A percentile compares a stretch with the other conserved stretches of the same genome.
Evolutionary conservation across 106 monocot species (phyloP).

Genomic region (Allium sativum): DNA sequence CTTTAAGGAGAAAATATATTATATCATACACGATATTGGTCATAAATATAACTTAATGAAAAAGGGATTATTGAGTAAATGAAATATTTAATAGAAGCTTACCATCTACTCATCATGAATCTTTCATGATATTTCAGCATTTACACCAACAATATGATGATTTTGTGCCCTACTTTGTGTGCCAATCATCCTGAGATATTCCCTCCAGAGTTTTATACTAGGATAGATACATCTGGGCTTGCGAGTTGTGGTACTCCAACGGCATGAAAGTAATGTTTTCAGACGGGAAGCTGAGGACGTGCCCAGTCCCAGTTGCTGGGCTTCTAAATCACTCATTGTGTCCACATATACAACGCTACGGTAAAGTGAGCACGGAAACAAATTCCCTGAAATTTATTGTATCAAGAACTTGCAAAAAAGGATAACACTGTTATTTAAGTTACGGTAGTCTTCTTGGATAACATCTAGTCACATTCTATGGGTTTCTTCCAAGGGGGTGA

Average conservation of each 20-base stretch:
- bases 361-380: slow-evolving; percentile 54
- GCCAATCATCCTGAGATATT: slow-evolving; percentile 8
- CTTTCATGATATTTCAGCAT: slow-evolving; percentile 50
- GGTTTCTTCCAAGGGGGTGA: slow-evolving; percentile 82
- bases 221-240: too few relatives aligned
- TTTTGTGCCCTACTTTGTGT: slow-evolving; percentile 55
- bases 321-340: slow-evolving; percentile 83
- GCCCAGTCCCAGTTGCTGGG: slow-evolving; percentile 90
- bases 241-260: slow-evolving; percentile 84
- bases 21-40: too few relatives aligned
- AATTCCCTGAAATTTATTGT: slow-evolving; percentile 64
- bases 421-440: slow-evolving; percentile 86
- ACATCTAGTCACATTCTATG: slow-evolving; percentile 88
- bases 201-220: too few relatives aligned
- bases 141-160: slow-evolving; percentile 66
- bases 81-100: too few relatives aligned
- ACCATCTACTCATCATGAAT: neutral
- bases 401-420: slow-evolving; percentile 74
- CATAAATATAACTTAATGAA: too few relatives aligned
- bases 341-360: slow-evolving; percentile 84
- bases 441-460: slow-evolving; percentile 80
- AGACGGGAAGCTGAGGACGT: slow-evolving; percentile 83
- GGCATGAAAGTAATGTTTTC: slow-evolving; percentile 79
- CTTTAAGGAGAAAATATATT: neutral
- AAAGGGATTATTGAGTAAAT: too few relatives aligned